Evolutionary conservation across 768 basidiomycete species (phyloP).

Genomic region (Russula compacta): DNA sequence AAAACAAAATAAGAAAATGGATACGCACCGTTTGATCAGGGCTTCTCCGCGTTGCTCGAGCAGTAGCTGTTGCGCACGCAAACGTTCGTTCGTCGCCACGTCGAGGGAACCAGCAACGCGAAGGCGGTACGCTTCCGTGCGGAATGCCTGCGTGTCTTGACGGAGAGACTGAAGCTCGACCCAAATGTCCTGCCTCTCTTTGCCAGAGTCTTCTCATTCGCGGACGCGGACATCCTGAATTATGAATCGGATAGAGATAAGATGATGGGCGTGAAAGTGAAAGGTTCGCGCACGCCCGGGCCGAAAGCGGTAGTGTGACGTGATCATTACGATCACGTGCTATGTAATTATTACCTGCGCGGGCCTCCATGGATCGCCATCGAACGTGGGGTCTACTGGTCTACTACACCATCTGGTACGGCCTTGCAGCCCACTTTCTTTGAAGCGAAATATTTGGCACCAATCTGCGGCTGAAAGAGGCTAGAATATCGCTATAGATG

Average conservation of each 20-base stretch:
- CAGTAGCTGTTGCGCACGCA: background rate
- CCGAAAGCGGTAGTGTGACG: background rate
- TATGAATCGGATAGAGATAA: background rate
- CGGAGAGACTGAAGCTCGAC: background rate
- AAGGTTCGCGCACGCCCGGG: no score
- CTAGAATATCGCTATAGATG: background rate
- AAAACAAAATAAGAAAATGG: background rate
- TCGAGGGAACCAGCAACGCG: background rate
- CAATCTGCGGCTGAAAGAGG: no score
- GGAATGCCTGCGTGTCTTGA: conserved; percentile 6
- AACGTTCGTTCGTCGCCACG: background rate
- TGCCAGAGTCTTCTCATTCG: background rate
- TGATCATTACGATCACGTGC: conserved; percentile 10
- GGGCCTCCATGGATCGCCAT: background rate
- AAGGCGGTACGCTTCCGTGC: conserved; percentile 4
- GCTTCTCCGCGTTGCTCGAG: conserved; percentile 8
- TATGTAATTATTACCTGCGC: background rate
- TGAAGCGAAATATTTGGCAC: background rate
- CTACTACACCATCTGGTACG: background rate
- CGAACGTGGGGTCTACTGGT: no score
- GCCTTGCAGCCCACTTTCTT: background rate
- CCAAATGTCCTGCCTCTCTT: conserved; percentile 3
- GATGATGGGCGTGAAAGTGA: background rate
- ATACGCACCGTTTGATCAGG: conserved; percentile 1
- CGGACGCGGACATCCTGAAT: background rate